Evolutionary conservation across 2,329 filamentous ascomycete species (phyloP).

Genomic region (Metarhizium album): DNA sequence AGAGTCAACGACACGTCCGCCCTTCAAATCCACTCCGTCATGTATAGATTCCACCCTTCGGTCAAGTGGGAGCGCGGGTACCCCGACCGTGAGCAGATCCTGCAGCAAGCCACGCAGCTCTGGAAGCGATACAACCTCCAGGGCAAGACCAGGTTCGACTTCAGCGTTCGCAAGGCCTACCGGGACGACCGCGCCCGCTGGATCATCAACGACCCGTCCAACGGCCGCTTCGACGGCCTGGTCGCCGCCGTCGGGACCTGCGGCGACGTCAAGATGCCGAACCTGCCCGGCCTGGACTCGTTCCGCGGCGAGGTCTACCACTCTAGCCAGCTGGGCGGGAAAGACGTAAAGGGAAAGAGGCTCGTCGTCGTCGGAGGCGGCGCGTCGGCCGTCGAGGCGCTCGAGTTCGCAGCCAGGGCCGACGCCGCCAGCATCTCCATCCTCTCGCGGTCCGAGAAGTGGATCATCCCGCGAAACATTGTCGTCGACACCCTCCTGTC

Average conservation of each 20-base stretch:
- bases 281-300: conserved; percentile 56
- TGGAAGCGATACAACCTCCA: conserved; percentile 70
- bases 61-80: conserved; percentile 68
- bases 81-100: conserved; percentile 64
- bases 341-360: conserved; percentile 61
- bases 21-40: conserved; percentile 73
- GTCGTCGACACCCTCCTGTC: conserved; percentile 63
- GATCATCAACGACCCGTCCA: conserved; percentile 62
- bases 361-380: conserved; percentile 70
- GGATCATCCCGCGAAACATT: conserved; percentile 76
- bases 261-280: conserved; percentile 64
- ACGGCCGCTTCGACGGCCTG: conserved; percentile 68
- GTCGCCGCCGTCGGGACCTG: conserved; percentile 73
- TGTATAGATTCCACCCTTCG: conserved; percentile 81
- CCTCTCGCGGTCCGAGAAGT: conserved; percentile 69
- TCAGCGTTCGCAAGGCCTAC: conserved; percentile 56
- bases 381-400: conserved; percentile 69
- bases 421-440: conserved; percentile 60
- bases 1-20: conserved; percentile 73
- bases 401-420: conserved; percentile 64
- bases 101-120: conserved; percentile 57
- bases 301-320: conserved; percentile 67
- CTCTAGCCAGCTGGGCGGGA: conserved; percentile 62
- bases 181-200: conserved; percentile 59
- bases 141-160: conserved; percentile 60